phyloP scores from a whole-genome alignment of 2,329 filamentous ascomycete genomes.

The Lasiodiplodia sp. region DNA sequence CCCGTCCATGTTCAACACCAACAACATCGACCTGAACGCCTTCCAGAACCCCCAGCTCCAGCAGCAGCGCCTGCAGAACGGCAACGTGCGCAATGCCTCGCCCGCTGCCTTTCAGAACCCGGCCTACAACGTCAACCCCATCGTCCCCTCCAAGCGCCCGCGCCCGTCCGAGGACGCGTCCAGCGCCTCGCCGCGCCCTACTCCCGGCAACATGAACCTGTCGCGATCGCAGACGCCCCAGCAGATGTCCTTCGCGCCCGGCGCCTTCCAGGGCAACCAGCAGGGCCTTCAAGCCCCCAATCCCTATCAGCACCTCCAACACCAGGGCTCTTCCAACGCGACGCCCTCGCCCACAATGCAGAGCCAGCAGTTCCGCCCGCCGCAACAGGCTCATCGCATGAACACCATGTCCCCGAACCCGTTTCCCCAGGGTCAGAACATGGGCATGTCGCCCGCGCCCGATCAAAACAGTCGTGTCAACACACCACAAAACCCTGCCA shows the following conservation, averaged over 20 bases:
- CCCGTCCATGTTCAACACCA: conserved; percentile 47
- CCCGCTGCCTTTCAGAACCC: conserved; percentile 71
- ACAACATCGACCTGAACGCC: conserved; percentile 57
- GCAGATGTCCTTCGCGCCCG: conserved; percentile 71
- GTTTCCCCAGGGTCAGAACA: conserved; percentile 80
- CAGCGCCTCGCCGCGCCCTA: conserved; percentile 80
- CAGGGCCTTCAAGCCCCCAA: conserved; percentile 70
- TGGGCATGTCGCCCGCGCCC: conserved; percentile 76
- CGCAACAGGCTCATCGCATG: conserved; percentile 74
- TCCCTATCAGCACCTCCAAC: conserved; percentile 82
- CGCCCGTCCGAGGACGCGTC: conserved; percentile 84
- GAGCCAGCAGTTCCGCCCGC: conserved; percentile 75
- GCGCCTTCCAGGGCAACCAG: conserved; percentile 65
- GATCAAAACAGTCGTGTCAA: conserved; percentile 63
- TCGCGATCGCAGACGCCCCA: conserved; percentile 94
- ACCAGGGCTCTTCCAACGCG: conserved; percentile 80
- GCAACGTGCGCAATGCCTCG: conserved; percentile 73
- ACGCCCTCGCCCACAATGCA: conserved; percentile 94
- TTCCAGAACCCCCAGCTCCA: conserved; percentile 52
- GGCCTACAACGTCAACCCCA: conserved; percentile 81
- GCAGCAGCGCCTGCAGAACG: conserved; percentile 74
- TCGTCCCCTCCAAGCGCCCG: conserved; percentile 89
- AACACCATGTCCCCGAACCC: conserved; percentile 92
- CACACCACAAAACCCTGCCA: conserved; percentile 72
- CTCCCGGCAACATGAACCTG: conserved; percentile 45